Evolutionary conservation across 2,329 filamentous ascomycete genomes (phyloP), one percentile per base, ranked within the genome.

Genomic region (Talaromyces piceae): DNA sequence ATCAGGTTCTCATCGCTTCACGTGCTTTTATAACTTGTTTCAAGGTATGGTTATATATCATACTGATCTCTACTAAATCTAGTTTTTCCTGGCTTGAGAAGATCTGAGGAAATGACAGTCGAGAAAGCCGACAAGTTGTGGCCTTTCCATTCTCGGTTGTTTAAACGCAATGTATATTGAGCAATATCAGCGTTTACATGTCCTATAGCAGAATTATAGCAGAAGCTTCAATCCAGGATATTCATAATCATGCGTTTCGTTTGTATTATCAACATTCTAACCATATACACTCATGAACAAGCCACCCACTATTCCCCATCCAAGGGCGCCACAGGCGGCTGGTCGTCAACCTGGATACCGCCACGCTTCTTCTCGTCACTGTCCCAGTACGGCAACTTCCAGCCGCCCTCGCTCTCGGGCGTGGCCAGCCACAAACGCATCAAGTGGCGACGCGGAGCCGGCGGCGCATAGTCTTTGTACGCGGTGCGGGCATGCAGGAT

Each of bases 281-380:
- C 26, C 11, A 28, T 11, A 28, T 28, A 28, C 26, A 28, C 11
- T 28, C 6, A 28, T 28, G 7, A 7, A 28, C 6, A 45, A 22
- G 8, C 26, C 12, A 33, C 30, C 3, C 22, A 26, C 44, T 25
- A 91, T 68, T 91, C 88, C 0, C 87, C 88, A 73, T 91, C 87
- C 49, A 90, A 73, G 6, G 86, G 84, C 46, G 85, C 87, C 47
- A 83, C 80, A 1, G 89, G 89, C 7, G 85, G 74, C 23, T 78
- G 87, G 66, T 94, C 81, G 67, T 95, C 81, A 2, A 95, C 89
- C 72, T 95, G 90, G 58, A 95, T 88, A 0, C 89, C 90, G 6
- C 88, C 88, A 16, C 90, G 78, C 80, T 94, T 95, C 79, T 87
- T 88, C 77, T 93, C 86, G 51, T 80, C 74, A 51, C 80, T 86